Evolutionary conservation across 2,329 filamentous ascomycete species (phyloP).

Genomic region (Penicillium fuscoglaucum): DNA sequence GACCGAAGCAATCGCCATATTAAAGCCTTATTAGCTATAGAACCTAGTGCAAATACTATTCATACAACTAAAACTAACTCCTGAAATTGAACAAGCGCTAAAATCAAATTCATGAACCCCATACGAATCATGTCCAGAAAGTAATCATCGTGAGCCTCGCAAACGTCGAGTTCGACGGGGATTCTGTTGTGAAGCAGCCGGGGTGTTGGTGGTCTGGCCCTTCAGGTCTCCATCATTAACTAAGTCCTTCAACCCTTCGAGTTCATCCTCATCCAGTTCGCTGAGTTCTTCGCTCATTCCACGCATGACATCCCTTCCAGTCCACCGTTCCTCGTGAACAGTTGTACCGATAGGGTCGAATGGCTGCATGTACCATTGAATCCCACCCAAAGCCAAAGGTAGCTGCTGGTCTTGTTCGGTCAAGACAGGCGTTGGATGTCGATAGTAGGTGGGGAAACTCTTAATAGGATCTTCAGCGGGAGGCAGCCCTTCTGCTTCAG

Average conservation of each 20-base stretch:
- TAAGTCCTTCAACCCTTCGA: slow-evolving; percentile 61
- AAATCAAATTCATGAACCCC: slow-evolving; percentile 13
- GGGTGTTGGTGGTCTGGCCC: slow-evolving; percentile 20
- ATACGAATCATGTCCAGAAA: slow-evolving; percentile 19
- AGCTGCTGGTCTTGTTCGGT: slow-evolving; percentile 45
- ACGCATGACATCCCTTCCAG: slow-evolving; percentile 68
- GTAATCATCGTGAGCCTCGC: slow-evolving; percentile 13
- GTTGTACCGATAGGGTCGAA: slow-evolving; percentile 81
- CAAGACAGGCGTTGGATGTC: slow-evolving; percentile 49
- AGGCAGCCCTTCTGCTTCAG: slow-evolving; percentile 17
- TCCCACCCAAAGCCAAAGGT: slow-evolving; percentile 68
- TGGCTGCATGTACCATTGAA: slow-evolving; percentile 82
- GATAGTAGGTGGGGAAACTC: slow-evolving; percentile 37
- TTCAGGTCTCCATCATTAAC: slow-evolving; percentile 49
- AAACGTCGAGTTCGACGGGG: slow-evolving; percentile 24
- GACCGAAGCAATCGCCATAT: not conserved
- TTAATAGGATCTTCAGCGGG: slow-evolving; percentile 21
- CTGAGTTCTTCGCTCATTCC: slow-evolving; percentile 83
- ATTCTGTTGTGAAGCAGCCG: slow-evolving; percentile 18
- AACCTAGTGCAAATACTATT: not conserved
- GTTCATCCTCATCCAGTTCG: slow-evolving; percentile 87
- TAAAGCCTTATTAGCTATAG: not conserved
- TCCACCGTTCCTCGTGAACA: slow-evolving; percentile 72
- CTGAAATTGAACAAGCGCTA: not conserved
- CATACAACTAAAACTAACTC: slow-evolving; percentile 1